phyloP scores from a whole-genome alignment of 179 eudicot genomes.

The Camellia oleifera region DNA sequence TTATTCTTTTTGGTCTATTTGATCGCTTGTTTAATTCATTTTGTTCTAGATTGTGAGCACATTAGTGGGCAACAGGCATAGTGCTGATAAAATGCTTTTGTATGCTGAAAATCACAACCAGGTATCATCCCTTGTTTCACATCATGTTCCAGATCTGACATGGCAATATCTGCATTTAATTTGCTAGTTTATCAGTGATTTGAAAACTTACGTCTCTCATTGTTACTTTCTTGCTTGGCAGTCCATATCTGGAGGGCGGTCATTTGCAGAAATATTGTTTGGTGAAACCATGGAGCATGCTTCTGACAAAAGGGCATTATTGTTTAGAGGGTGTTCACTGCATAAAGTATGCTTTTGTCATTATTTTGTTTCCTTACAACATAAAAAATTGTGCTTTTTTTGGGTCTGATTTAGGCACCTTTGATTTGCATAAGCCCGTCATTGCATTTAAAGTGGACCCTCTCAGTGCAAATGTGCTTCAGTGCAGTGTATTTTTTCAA shows the following conservation, averaged over 20 bases:
- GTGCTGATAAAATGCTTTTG: slow-evolving; percentile 73
- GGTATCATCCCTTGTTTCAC: slow-evolving; percentile 34
- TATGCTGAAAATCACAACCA: slow-evolving; percentile 98
- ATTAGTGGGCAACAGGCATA: slow-evolving; percentile 47
- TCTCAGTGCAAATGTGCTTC: neutral
- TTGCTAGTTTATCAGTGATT: neutral
- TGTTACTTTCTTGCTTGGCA: slow-evolving; percentile 24
- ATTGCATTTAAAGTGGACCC: neutral
- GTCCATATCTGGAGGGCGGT: slow-evolving; percentile 94
- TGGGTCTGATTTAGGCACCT: slow-evolving; percentile 1
- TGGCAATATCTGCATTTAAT: neutral
- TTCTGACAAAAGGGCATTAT: slow-evolving; percentile 29
- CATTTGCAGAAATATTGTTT: slow-evolving; percentile 84
- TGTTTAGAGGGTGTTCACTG: slow-evolving; percentile 80
- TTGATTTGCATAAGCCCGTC: neutral
- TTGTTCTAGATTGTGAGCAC: slow-evolving; percentile 69
- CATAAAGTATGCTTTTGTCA: slow-evolving; percentile 60
- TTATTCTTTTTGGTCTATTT: neutral
- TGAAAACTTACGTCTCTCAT: neutral
- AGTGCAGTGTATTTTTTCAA: neutral
- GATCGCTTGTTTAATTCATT: neutral
- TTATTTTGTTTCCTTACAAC: neutral
- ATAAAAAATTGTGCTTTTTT: neutral
- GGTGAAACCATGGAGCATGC: slow-evolving; percentile 40
- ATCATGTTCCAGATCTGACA: too few species aligned